Evolutionary conservation across 129 eudicot species (phyloP).

Genomic region (Erigeron canadensis): DNA sequence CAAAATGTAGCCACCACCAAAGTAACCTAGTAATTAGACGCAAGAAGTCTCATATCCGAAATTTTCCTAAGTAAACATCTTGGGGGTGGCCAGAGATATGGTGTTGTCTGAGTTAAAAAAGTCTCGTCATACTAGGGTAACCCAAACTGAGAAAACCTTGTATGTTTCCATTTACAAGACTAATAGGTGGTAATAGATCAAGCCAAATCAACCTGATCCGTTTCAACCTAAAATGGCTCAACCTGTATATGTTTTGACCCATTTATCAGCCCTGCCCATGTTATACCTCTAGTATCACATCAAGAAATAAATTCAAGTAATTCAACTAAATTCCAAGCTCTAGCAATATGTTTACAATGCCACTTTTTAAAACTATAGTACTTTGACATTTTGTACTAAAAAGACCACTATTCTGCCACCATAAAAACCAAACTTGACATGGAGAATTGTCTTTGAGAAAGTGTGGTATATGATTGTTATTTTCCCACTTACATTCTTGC

Average conservation of each 20-base stretch:
- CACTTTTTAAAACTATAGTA: background rate
- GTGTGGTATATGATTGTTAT: background rate
- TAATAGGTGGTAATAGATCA: background rate
- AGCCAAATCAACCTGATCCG: background rate
- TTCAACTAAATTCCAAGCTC: background rate
- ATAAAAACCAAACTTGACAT: background rate
- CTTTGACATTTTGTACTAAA: background rate
- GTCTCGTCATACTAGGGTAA: too few species aligned
- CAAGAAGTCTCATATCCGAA: too few species aligned
- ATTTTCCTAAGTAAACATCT: too few species aligned
- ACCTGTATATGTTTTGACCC: too few species aligned
- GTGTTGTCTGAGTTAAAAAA: too few species aligned
- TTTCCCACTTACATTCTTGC: background rate
- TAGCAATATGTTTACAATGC: background rate
- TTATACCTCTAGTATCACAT: background rate
- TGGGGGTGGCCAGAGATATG: too few species aligned
- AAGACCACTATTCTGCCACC: background rate
- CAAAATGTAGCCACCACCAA: too few species aligned
- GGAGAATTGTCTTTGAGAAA: background rate
- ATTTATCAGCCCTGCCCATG: background rate
- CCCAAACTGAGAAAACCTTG: too few species aligned
- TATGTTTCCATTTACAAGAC: background rate
- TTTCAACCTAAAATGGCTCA: background rate
- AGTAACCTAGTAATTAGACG: too few species aligned
- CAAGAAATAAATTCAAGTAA: conserved; percentile 5